phyloP scores from a whole-genome alignment of 768 basidiomycete species.

The Imleria badia region DNA sequence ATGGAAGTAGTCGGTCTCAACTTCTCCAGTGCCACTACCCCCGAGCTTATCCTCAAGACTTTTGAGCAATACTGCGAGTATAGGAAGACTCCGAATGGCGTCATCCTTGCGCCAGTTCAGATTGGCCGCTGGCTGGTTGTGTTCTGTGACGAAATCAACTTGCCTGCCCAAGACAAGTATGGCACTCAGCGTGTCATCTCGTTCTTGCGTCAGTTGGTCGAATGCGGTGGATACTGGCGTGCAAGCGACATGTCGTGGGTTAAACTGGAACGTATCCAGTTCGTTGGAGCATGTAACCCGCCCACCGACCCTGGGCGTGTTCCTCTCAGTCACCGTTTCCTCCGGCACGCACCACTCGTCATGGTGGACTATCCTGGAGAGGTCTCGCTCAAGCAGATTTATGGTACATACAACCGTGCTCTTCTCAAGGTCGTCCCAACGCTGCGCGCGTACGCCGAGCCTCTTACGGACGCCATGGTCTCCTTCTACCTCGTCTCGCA shows the following conservation, averaged over 20 bases:
- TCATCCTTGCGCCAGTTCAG: conserved; percentile 88
- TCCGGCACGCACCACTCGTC: conserved; percentile 93
- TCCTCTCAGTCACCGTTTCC: conserved; percentile 95
- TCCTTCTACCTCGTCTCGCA: conserved; percentile 93
- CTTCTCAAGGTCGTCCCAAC: conserved; percentile 94
- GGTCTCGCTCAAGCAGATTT: conserved; percentile 95
- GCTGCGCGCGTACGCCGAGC: conserved; percentile 87
- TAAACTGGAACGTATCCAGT: conserved; percentile 96
- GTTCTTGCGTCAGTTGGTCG: conserved; percentile 95
- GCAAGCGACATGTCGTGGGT: conserved; percentile 96
- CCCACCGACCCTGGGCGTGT: conserved; percentile 99
- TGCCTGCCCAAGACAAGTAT: conserved; percentile 96
- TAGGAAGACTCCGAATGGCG: conserved; percentile 97
- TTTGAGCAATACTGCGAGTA: conserved; percentile 99
- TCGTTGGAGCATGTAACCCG: conserved; percentile 98
- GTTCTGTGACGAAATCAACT: conserved; percentile 99
- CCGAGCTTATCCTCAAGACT: conserved; percentile 97
- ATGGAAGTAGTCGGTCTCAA: conserved; percentile 99
- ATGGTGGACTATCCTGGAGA: conserved; percentile 99
- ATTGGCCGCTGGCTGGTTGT: conserved; percentile 98
- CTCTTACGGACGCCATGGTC: conserved; percentile 98
- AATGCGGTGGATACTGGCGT: conserved; percentile 93
- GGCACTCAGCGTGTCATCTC: conserved; percentile 99
- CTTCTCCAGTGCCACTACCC: conserved; percentile 98
- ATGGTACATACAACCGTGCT: conserved; percentile 96